A percentile compares a stretch with the other conserved stretches of the same genome.
phyloP scores from a whole-genome alignment of 345 rosid species.

The Mallotus nudiflorus region DNA sequence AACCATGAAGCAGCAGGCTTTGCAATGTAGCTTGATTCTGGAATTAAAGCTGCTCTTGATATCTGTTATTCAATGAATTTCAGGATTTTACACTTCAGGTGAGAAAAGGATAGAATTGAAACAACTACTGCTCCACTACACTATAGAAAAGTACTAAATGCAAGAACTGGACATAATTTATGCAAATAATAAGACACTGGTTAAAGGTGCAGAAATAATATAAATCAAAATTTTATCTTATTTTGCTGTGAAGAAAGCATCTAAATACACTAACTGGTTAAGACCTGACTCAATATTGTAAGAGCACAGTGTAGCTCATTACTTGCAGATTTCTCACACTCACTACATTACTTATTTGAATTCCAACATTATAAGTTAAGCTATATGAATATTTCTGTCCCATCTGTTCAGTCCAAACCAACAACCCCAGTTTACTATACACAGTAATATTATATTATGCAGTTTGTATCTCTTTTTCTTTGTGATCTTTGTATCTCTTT shows the following conservation, averaged over 20 bases:
- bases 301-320: background rate
- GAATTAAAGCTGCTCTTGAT: conserved; percentile 68
- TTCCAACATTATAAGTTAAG: background rate
- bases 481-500: background rate
- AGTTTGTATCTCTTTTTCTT: background rate
- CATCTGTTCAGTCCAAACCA: background rate
- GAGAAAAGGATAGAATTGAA: background rate
- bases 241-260: background rate
- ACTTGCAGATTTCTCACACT: background rate
- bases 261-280: background rate
- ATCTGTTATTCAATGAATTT: conserved; percentile 42
- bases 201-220: background rate
- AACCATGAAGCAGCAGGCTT: conserved; percentile 99
- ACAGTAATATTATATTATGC: background rate
- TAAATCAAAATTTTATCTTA: background rate
- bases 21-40: conserved; percentile 91
- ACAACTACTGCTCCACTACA: background rate
- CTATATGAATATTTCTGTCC: background rate
- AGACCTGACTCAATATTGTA: background rate
- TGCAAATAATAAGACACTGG: background rate
- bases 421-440: background rate
- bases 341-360: background rate
- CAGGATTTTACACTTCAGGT: background rate
- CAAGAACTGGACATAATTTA: background rate
- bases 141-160: background rate